phyloP scores from a whole-genome alignment of 371 early-diverging fungal genomes.

The Lichtheimia ornata region DNA sequence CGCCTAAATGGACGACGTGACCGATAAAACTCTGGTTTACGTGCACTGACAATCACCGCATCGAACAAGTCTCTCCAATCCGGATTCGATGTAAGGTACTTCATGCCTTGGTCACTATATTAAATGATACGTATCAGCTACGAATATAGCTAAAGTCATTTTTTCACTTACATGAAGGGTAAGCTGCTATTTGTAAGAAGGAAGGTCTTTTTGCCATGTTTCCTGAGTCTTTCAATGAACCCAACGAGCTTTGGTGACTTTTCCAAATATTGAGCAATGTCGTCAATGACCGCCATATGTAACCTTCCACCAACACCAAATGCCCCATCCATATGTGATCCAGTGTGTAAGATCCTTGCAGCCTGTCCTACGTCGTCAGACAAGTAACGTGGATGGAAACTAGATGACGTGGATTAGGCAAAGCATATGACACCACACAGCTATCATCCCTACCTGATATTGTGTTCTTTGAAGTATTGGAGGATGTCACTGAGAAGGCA shows the following conservation, averaged over 20 bases:
- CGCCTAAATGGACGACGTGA: constrained; percentile 61
- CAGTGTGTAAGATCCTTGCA: constrained; percentile 57
- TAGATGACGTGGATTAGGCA: not conserved
- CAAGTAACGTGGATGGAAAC: constrained; percentile 67
- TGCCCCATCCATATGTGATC: constrained; percentile 18
- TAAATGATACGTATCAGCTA: not conserved
- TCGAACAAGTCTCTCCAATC: constrained; percentile 71
- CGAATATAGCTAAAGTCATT: not conserved
- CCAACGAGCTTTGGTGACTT: constrained; percentile 47
- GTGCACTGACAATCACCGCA: constrained; percentile 57
- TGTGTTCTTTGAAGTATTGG: constrained; percentile 60
- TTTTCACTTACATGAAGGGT: constrained; percentile 46
- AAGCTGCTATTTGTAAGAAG: constrained; percentile 64
- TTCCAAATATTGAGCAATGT: constrained; percentile 54
- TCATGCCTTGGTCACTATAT: constrained; percentile 48
- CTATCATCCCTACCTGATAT: constrained; percentile 32
- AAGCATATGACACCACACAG: not conserved
- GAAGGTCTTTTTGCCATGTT: constrained; percentile 57
- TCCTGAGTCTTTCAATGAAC: constrained; percentile 50
- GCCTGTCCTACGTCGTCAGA: constrained; percentile 62
- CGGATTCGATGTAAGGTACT: constrained; percentile 46
- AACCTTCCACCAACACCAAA: constrained; percentile 56
- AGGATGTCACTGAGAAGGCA: constrained; percentile 62
- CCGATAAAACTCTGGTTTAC: constrained; percentile 66
- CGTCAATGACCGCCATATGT: constrained; percentile 49